Evolutionary conservation across 768 basidiomycete species (phyloP).

Genomic region (Boletus sp.): DNA sequence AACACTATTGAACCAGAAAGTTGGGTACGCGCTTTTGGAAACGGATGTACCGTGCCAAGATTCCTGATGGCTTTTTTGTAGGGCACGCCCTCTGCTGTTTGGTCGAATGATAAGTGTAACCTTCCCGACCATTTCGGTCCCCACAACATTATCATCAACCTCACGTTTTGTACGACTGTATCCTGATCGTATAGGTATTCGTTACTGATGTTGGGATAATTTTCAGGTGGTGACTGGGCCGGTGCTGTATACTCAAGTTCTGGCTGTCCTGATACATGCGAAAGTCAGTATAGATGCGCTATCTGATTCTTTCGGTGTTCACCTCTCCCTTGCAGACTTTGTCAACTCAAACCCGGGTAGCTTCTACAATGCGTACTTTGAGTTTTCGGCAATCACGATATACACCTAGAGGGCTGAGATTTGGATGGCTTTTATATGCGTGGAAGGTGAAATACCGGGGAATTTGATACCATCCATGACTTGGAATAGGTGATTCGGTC

Average conservation of each 20-base stretch:
- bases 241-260: slow-evolving; percentile 44
- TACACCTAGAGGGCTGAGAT: slow-evolving; percentile 35
- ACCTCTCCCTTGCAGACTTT: slow-evolving; percentile 34
- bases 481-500: no score
- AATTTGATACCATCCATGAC: slow-evolving; percentile 9
- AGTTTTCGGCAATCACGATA: slow-evolving; percentile 58
- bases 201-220: neutral
- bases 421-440: neutral
- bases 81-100: slow-evolving; percentile 35
- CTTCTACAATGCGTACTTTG: slow-evolving; percentile 70
- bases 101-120: slow-evolving; percentile 36
- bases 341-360: slow-evolving; percentile 51
- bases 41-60: neutral
- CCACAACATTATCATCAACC: slow-evolving; percentile 39
- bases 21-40: slow-evolving; percentile 30
- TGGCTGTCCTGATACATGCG: slow-evolving; percentile 55
- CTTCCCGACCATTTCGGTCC: slow-evolving; percentile 35
- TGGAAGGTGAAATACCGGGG: slow-evolving; percentile 1
- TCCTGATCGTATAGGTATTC: neutral
- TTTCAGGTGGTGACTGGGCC: slow-evolving; percentile 59
- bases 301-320: neutral
- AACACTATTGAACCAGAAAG: slow-evolving; percentile 20
- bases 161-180: slow-evolving; percentile 58
- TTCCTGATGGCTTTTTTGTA: slow-evolving; percentile 2
- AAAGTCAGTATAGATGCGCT: slow-evolving; percentile 38